Evolutionary conservation across 2,329 filamentous ascomycete species (phyloP).

Genomic region (Cryphonectria parasitica): DNA sequence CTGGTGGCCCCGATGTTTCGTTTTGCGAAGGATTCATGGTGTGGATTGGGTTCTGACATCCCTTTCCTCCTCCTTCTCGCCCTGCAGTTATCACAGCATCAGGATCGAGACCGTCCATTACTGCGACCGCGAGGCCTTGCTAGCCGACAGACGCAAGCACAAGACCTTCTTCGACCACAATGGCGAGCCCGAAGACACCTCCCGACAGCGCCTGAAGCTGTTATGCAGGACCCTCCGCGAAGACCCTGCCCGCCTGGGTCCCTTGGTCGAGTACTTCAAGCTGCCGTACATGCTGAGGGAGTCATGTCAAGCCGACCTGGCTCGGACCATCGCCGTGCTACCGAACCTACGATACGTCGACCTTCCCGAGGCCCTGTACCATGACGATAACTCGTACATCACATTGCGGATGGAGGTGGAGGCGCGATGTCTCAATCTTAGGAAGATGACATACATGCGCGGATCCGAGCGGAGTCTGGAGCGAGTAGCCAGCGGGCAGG

Average conservation of each 20-base stretch:
- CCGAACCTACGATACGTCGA: constrained; percentile 89
- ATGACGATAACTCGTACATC: constrained; percentile 75
- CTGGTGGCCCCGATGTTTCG: not conserved
- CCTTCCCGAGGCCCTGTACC: constrained; percentile 84
- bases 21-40: constrained; percentile 4
- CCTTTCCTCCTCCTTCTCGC: constrained; percentile 10
- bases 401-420: constrained; percentile 84
- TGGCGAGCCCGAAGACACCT: constrained; percentile 78
- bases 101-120: constrained; percentile 95
- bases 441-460: constrained; percentile 83
- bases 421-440: constrained; percentile 78
- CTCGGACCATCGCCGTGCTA: constrained; percentile 81
- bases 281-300: constrained; percentile 94
- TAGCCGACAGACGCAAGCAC: constrained; percentile 78
- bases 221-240: constrained; percentile 83
- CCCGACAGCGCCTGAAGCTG: constrained; percentile 74
- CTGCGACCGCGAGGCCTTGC: constrained; percentile 81
- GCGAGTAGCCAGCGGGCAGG: constrained; percentile 63
- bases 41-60: not conserved
- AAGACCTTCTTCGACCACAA: constrained; percentile 75
- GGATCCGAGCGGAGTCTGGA: constrained; percentile 81
- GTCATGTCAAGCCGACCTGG: constrained; percentile 80
- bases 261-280: constrained; percentile 78
- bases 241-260: constrained; percentile 69
- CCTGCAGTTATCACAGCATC: constrained; percentile 77